These are phyloP conservation scores for Sorghum bicolor DNA, from an alignment of 176 grass and related monocot genomes.

Conservation along the genomic window Sorghum_bicolor_NCBIv3 NC_012876.2:63734001-63734500, in stretches of 20 bases:
- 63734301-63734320: slow-evolving; percentile 37
- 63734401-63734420: neutral
- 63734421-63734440: neutral
- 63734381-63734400: neutral
- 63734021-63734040: slow-evolving; percentile 32
- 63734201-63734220: slow-evolving; percentile 45
- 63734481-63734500: neutral
- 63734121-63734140: neutral
- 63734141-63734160: slow-evolving; percentile 11
- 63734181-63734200: slow-evolving; percentile 56
- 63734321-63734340: slow-evolving; percentile 33
- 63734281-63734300: no score
- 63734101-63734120: neutral
- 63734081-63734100: slow-evolving; percentile 38
- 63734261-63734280: neutral
- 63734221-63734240: slow-evolving; percentile 56
- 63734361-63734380: slow-evolving; percentile 50
- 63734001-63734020: slow-evolving; percentile 37
- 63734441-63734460: neutral
- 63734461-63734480: slow-evolving; percentile 34
- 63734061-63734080: slow-evolving; percentile 61
- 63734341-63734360: slow-evolving; percentile 24
- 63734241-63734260: slow-evolving; percentile 46
- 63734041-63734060: slow-evolving; percentile 53
- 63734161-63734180: neutral